Evolutionary conservation across 345 rosid species (phyloP), one percentile per base, ranked within the genome.

Genomic region (Boechera divaricarpa): DNA sequence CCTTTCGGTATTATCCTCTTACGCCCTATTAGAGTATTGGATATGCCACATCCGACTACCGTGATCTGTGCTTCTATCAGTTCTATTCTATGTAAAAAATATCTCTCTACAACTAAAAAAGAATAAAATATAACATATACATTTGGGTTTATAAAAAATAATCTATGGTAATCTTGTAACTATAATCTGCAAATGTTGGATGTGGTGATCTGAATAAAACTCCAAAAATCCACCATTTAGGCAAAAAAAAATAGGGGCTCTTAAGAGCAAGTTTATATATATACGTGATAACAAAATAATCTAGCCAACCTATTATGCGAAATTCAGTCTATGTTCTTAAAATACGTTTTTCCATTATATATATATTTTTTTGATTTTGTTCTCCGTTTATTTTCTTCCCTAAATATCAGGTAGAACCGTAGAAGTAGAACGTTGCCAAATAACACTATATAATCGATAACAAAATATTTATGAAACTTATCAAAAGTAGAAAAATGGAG

Each of bases 31-130:
- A 18, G 21, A 18, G 16, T 48, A 59, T 13, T 24, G 67, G 67
- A 72, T 72, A 71, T 59, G 59, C 67, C 58, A 48, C 35, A 60
- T 71, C 67, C 35, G 47, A 33, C 59, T 59, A 47, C 49, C 39
- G 38, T 36, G 39, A 7, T 36, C 10, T 36, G 38, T 35, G 38
- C 10, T 21, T 21, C 24, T 21, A 21, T 21, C 24, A 21, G 24
- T 36, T 35, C 38, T 35, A 6, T 33, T 35, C 38, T 35, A 35
- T 35, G 38, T 35, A 35, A 35, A 35, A 6, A 35, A 6, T 6
- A 35, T 35, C 38, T 7, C 9, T 7, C 38, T 35, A 35, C 38
- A 7, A 35, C 38, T 35, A 7, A 35, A 35, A 21, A 21, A 21
- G 1, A 35, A 35, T 35, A 35, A 5, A 5, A 5, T 6, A 33